phyloP scores from a whole-genome alignment of 2,329 filamentous ascomycete genomes.

The Aspergillus jensenii region DNA sequence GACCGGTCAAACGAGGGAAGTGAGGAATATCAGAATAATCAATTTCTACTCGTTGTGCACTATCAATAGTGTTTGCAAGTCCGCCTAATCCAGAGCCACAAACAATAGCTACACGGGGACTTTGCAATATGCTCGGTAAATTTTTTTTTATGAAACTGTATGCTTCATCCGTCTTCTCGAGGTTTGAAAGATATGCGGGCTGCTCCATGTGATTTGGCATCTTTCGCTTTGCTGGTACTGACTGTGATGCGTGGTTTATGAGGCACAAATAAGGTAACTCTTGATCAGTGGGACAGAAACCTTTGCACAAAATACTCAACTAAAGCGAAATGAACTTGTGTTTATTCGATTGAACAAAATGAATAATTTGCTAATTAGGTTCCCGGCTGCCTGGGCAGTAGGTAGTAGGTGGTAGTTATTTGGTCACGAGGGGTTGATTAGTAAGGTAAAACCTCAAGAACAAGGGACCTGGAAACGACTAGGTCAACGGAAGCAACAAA shows the following conservation, averaged over 20 bases:
- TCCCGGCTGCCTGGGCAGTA: neutral
- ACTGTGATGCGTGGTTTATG: neutral
- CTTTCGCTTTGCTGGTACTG: neutral
- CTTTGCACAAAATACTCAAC: neutral
- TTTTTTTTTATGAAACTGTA: slow-evolving; percentile 49
- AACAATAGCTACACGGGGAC: slow-evolving; percentile 61
- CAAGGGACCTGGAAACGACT: neutral
- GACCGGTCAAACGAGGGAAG: slow-evolving; percentile 62
- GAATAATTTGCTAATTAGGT: neutral
- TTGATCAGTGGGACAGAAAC: neutral
- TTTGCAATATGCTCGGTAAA: slow-evolving; percentile 51
- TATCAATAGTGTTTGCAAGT: slow-evolving; percentile 57
- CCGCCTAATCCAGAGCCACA: slow-evolving; percentile 66
- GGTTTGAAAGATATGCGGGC: slow-evolving; percentile 16
- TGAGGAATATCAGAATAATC: slow-evolving; percentile 61
- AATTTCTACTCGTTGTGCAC: slow-evolving; percentile 52
- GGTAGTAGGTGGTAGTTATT: neutral
- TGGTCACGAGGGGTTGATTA: neutral
- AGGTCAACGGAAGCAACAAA: neutral
- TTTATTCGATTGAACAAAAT: neutral
- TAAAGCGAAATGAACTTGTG: neutral
- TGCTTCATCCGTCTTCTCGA: slow-evolving; percentile 48
- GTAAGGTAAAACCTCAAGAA: neutral
- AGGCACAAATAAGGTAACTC: neutral
- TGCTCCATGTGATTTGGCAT: neutral